Conservation (phyloP, 2,329 filamentous ascomycete species). For the Penicillium sclerotigenum region DNA sequence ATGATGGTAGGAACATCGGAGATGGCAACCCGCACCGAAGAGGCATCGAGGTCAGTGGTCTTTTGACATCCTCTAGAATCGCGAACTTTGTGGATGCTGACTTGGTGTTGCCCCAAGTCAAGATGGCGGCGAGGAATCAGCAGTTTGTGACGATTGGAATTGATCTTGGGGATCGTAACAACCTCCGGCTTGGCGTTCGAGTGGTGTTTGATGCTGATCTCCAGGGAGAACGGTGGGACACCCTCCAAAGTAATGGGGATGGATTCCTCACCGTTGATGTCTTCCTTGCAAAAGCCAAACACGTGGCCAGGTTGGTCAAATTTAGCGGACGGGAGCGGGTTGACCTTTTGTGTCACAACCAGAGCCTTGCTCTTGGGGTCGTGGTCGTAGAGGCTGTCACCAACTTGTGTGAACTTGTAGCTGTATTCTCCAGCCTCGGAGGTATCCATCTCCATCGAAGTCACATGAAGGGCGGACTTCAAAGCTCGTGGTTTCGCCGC, state of each 20-base stretch:
- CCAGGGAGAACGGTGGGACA: conserved; percentile 80
- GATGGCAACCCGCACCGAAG: conserved; percentile 83
- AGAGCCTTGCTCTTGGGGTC: conserved; percentile 66
- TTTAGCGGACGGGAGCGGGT: conserved; percentile 74
- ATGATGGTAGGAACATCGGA: conserved; percentile 91
- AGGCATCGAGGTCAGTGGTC: conserved; percentile 66
- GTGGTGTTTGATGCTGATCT: conserved; percentile 91
- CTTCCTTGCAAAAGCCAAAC: conserved; percentile 91
- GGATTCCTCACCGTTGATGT: conserved; percentile 74
- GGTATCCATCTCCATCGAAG: conserved; percentile 83
- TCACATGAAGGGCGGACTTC: conserved; percentile 71
- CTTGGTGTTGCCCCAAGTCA: conserved; percentile 81
- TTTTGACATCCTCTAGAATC: conserved; percentile 84
- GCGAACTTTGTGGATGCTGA: conserved; percentile 84
- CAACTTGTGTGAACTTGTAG: conserved; percentile 79
- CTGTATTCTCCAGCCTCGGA: conserved; percentile 75
- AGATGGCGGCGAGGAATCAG: conserved; percentile 80
- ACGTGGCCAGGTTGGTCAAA: conserved; percentile 86
- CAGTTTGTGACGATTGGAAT: conserved; percentile 70
- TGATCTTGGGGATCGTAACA: conserved; percentile 76
- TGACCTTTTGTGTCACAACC: conserved; percentile 75
- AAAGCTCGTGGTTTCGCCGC: conserved; percentile 67
- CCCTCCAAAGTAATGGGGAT: conserved; percentile 86
- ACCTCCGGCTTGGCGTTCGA: conserved; percentile 75
- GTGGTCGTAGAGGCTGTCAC: conserved; percentile 81